Base-by-base conservation (phyloP, 257 asterid genomes). In the Anisodus acutangulus region DNA sequence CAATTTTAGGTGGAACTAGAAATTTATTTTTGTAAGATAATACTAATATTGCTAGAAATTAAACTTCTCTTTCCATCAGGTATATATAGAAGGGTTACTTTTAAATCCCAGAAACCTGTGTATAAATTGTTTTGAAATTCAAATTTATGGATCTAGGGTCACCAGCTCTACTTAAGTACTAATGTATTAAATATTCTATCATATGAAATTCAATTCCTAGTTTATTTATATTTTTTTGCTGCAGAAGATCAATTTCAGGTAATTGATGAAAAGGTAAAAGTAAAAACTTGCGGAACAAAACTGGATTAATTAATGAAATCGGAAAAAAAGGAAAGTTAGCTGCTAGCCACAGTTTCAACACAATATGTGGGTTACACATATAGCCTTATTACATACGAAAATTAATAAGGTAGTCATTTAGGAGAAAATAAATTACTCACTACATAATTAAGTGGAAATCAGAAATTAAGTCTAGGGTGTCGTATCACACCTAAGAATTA, bases 341-440 rank as follows among this genome's bases (percentile, higher is more conserved):
- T 76, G 22, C 6, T 22, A 13, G 47, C 81, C 81, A 49, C 81
- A 51, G 51, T 22, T 76, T 51, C 10, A 76, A 19, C 63, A 51
- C 45, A 76, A 76, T 26, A 76, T 22, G 19, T 22, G 16, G 63
- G 63, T 76, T 51, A 70, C 79, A 70, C 63, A 76, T 26, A n/a
- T 45, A 22, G 45, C 81, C 81, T 49, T 47, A 74, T 76, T 76
- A 13, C 19, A 49, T 7, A 49, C 0, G 7, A 22, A 51, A 49
- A 7, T 13, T 4, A 22, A 63, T 8, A 26, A 15, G 12, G 22
- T 22, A 22, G 43, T 22, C 62, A 74, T 22, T 72, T 22, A 68
- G 13, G 76, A 68, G 76, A 31, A 72, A 74, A 49, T 7, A 49
- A 5, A 26, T 12, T 55, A 4, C 6, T 12, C 62, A 57, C 16